Conservation (phyloP, 768 basidiomycete genomes). For the Porpolomopsis calyptriformis region DNA sequence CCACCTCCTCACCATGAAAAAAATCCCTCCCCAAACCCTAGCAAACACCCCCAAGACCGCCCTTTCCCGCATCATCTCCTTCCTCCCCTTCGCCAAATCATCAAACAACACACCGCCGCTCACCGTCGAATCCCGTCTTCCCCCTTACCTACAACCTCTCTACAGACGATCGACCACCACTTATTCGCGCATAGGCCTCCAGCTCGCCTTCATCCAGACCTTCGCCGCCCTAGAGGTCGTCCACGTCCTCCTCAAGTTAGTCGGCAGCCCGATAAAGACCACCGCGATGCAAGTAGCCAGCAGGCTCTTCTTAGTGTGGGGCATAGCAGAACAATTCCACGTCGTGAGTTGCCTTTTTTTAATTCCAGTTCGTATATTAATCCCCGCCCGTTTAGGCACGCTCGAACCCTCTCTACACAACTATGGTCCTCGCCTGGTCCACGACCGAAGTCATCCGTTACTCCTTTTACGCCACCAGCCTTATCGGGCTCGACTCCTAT, state of each 20-base stretch:
- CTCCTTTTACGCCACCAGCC: conserved; percentile 65
- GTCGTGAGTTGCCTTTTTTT: conserved; percentile 32
- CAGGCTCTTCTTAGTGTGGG: conserved; percentile 80
- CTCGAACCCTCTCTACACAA: conserved; percentile 68
- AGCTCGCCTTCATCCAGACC: conserved; percentile 69
- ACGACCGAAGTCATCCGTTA: conserved; percentile 88
- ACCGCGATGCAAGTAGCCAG: conserved; percentile 74
- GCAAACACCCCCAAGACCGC: conserved; percentile 27
- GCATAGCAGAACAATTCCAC: conserved; percentile 54
- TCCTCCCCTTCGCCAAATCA: conserved; percentile 26
- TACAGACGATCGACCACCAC: conserved; percentile 45
- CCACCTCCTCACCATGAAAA: conserved; percentile 39
- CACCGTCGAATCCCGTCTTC: conserved; percentile 28
- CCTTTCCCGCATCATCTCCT: conserved; percentile 26
- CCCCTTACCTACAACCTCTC: conserved; percentile 30
- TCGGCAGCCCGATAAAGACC: conserved; percentile 64
- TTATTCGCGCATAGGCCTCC: conserved; percentile 48
- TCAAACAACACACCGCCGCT: conserved; percentile 14
- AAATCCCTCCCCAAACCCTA: conserved; percentile 20
- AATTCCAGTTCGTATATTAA: neutral
- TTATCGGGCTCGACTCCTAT: conserved; percentile 45
- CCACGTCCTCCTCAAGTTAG: conserved; percentile 71
- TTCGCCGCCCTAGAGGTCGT: conserved; percentile 75
- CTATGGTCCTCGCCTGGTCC: conserved; percentile 92
- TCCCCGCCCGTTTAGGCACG: conserved; percentile 38